These are phyloP conservation scores for Persicaria tinctoria DNA, from an alignment of 148 eudicot genomes.

Conservation along the genomic window DNA sequence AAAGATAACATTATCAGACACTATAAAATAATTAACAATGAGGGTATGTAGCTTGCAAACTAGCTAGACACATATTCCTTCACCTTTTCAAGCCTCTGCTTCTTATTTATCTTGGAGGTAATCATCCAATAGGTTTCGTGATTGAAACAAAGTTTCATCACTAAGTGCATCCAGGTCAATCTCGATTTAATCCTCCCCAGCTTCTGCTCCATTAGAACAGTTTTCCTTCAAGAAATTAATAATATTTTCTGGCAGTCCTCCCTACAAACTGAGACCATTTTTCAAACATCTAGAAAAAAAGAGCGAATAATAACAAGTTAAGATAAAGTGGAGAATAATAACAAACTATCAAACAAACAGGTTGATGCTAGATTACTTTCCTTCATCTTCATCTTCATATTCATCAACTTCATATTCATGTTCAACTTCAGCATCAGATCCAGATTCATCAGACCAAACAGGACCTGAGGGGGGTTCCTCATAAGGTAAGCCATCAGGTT, in stretches of 20 bases:
- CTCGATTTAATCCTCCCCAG: constrained; percentile 63
- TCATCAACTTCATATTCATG: no score
- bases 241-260: constrained; percentile 43
- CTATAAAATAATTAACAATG: neutral
- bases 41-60: neutral
- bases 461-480: no score
- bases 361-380: no score
- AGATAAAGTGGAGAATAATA: no score
- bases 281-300: no score
- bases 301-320: no score
- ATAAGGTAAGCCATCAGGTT: no score
- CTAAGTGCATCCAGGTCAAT: constrained; percentile 52
- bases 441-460: no score
- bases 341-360: no score
- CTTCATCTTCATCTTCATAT: no score
- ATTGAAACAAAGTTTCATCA: constrained; percentile 36
- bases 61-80: neutral
- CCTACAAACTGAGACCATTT: no score
- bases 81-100: constrained; percentile 85
- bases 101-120: constrained; percentile 51
- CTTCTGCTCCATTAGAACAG: constrained; percentile 32
- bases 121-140: constrained; percentile 50
- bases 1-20: neutral
- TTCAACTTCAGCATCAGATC: no score
- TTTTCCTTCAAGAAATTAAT: constrained; percentile 42